phyloP scores from a whole-genome alignment of 345 rosid genomes.

The Laguncularia racemosa region DNA sequence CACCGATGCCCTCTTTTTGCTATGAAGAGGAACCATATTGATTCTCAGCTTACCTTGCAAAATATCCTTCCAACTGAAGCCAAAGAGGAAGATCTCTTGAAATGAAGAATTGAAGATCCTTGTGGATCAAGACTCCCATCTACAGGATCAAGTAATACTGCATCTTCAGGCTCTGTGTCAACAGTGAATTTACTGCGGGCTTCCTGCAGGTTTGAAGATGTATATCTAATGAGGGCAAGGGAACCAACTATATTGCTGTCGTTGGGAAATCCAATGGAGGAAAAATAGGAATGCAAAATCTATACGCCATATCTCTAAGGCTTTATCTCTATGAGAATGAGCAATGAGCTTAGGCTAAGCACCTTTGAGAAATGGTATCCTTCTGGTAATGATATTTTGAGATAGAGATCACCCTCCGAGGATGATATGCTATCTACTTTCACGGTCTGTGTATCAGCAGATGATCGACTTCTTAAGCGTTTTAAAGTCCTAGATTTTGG shows the following conservation, averaged over 20 bases:
- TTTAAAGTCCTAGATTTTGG: constrained; percentile 53
- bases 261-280: no score
- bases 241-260: no score
- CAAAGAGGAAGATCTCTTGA: constrained; percentile 43
- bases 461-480: constrained; percentile 65
- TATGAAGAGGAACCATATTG: background rate
- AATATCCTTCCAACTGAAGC: constrained; percentile 53
- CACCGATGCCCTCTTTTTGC: background rate
- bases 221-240: background rate
- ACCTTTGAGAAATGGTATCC: constrained; percentile 94
- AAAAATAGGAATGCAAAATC: background rate
- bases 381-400: constrained; percentile 64
- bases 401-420: constrained; percentile 47
- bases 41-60: constrained; percentile 62
- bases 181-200: constrained; percentile 67
- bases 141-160: constrained; percentile 39
- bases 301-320: background rate
- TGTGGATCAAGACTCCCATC: constrained; percentile 70
- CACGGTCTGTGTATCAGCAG: constrained; percentile 57
- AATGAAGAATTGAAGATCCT: constrained; percentile 58
- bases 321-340: background rate
- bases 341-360: constrained; percentile 3
- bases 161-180: constrained; percentile 65
- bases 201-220: constrained; percentile 41
- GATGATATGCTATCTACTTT: constrained; percentile 51